Percentiles rank a stretch among this genome's conserved stretches.
Conservation (phyloP, 2,329 filamentous ascomycete genomes). For the Whalleya microplaca region DNA sequence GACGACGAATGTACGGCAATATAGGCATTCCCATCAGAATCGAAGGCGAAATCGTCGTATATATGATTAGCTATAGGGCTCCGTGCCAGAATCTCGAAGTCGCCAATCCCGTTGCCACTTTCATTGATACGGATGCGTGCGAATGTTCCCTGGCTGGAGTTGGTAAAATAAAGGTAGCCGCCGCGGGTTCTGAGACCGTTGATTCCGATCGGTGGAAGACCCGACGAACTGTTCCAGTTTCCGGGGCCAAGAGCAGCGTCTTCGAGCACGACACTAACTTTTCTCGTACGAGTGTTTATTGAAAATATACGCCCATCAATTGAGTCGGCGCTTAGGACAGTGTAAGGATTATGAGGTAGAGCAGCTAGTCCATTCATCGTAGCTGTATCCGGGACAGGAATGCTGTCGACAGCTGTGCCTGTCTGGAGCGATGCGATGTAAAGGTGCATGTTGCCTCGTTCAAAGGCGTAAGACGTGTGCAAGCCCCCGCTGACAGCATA, state of each 20-base stretch:
- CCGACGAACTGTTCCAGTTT: neutral
- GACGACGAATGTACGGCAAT: constrained; percentile 23
- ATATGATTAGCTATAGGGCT: constrained; percentile 2
- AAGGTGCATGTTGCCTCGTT: constrained; percentile 12
- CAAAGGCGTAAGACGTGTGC: constrained; percentile 11
- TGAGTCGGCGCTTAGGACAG: constrained; percentile 22
- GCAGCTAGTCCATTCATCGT: constrained; percentile 25
- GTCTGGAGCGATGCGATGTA: constrained; percentile 20
- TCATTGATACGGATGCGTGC: constrained; percentile 16
- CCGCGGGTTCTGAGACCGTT: constrained; percentile 21
- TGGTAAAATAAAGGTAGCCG: constrained; percentile 29
- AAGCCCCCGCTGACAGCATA: constrained; percentile 22
- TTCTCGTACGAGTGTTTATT: constrained; percentile 15
- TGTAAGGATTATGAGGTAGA: constrained; percentile 19
- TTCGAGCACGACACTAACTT: constrained; percentile 17
- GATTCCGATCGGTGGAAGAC: constrained; percentile 13
- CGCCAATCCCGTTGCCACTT: constrained; percentile 14
- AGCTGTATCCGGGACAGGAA: constrained; percentile 15
- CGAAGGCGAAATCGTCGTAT: constrained; percentile 27
- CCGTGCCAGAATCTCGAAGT: constrained; percentile 20
- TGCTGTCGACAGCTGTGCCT: constrained; percentile 15
- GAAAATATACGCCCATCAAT: constrained; percentile 21
- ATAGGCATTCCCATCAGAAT: constrained; percentile 21
- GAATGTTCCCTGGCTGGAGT: constrained; percentile 20
- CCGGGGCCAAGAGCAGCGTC: constrained; percentile 13